Evolutionary conservation across 768 basidiomycete genomes (phyloP).

Genomic region (Suillus subaureus): DNA sequence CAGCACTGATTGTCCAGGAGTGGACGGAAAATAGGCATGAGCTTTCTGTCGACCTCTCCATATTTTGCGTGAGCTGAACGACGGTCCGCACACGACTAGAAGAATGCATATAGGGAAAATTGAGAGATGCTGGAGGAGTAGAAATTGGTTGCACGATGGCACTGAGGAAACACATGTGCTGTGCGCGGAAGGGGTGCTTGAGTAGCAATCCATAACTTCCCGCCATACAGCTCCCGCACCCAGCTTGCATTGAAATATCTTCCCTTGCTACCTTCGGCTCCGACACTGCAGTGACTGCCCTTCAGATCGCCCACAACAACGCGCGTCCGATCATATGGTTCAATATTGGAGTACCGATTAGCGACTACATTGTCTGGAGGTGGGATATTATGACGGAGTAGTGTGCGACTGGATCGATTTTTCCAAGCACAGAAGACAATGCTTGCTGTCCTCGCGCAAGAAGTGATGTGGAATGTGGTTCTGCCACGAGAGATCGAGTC

Average conservation of each 20-base stretch:
- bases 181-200: constrained; percentile 79
- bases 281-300: background rate
- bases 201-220: constrained; percentile 83
- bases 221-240: constrained; percentile 74
- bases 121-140: constrained; percentile 34
- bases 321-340: constrained; percentile 83
- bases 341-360: constrained; percentile 76
- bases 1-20: constrained; percentile 53
- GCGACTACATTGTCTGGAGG: constrained; percentile 41
- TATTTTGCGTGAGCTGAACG: constrained; percentile 77
- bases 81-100: constrained; percentile 65
- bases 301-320: constrained; percentile 47
- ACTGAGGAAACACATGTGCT: constrained; percentile 75
- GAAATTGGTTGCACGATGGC: constrained; percentile 55
- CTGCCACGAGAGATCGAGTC: constrained; percentile 21
- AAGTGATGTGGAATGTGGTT: background rate
- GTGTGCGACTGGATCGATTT: constrained; percentile 35
- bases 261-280: constrained; percentile 28
- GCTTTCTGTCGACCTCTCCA: constrained; percentile 79
- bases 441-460: constrained; percentile 10
- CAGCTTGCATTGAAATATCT: constrained; percentile 85
- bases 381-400: constrained; percentile 61
- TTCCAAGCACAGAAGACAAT: constrained; percentile 12
- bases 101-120: constrained; percentile 13
- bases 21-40: constrained; percentile 71